Evolutionary conservation across 768 basidiomycete genomes (phyloP), one percentile per base, ranked within the genome.

Genomic region (Leccinum rimulosum): DNA sequence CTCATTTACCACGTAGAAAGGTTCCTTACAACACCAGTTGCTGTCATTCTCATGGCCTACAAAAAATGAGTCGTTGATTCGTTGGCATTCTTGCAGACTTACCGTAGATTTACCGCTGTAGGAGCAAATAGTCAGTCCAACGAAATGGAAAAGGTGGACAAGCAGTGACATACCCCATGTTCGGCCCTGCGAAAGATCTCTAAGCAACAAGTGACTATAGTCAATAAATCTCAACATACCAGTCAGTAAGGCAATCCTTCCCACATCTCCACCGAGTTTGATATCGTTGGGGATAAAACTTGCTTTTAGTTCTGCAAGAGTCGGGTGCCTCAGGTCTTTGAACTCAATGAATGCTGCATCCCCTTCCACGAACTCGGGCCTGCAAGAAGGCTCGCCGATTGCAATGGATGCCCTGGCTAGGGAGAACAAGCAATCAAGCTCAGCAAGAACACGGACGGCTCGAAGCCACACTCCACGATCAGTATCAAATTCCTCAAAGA

Each of bases 201-300:
- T 22, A 62, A 61, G 36, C 40, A 50, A 45, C 4, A 9, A 40
- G 52, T 22, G 48, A 52, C 9, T 57, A 36, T 9, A 28, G n/a
- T 25, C 31, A 52, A 55, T 10, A 22, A 25, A 55, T 55, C 7
- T 25, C 56, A 52, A 73, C 83, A 22, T 57, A 82, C 95, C 95
- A 25, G 97, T 99, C 58, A 98, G 75, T 59, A 99, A 73, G 3
- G 89, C 87, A 69, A 96, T 87, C 64, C 86, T 85, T 19, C 90
- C 84, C 5, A 81, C 80, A 51, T 83, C 82, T 1, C 85, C 86
- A 15, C 97, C 97, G 50, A 99, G 77, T 67, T 85, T 87, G 35
- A 99, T 84, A 71, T 96, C 82, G 68, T 99, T 99, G 2, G 96
- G 90, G 65, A 99, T 98, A 70, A 99, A 99, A 61, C 83, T 84